Percentiles rank a stretch among this genome's conserved stretches.
These are phyloP conservation scores for Coniochaeta hoffmannii DNA, from an alignment of 2,329 filamentous ascomycete species.

Conservation along the genomic window DNA sequence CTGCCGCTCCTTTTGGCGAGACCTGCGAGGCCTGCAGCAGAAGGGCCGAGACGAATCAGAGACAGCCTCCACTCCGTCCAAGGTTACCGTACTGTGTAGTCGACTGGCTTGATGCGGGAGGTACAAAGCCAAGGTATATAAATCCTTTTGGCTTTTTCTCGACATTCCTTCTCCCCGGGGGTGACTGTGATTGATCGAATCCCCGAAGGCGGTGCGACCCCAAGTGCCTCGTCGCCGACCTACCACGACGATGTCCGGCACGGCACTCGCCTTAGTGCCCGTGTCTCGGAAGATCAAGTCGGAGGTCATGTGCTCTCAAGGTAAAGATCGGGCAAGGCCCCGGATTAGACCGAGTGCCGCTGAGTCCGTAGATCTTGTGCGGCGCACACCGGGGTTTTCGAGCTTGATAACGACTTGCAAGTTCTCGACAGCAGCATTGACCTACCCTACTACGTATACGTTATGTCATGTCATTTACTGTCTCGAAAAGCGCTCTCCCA, in stretches of 20 bases:
- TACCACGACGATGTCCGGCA: not conserved
- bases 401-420: no score
- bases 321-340: no score
- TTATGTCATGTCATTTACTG: no score
- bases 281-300: not conserved
- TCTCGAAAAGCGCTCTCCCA: no score
- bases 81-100: not conserved
- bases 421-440: no score
- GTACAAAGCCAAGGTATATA: not conserved
- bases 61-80: not conserved
- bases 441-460: no score
- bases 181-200: not conserved
- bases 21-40: conserved; percentile 8
- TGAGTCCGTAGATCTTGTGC: no score
- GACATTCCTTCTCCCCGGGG: not conserved
- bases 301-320: no score
- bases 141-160: not conserved
- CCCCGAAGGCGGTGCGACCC: not conserved
- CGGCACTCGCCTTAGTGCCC: not conserved
- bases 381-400: no score
- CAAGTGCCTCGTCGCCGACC: not conserved
- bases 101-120: not conserved
- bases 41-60: conserved; percentile 10
- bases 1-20: conserved; percentile 7
- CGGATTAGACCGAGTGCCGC: no score